Evolutionary conservation across 1,284 basidiomycete genomes (phyloP), one percentile per base, ranked within the genome.

Genomic region (Chalciporus sp.): DNA sequence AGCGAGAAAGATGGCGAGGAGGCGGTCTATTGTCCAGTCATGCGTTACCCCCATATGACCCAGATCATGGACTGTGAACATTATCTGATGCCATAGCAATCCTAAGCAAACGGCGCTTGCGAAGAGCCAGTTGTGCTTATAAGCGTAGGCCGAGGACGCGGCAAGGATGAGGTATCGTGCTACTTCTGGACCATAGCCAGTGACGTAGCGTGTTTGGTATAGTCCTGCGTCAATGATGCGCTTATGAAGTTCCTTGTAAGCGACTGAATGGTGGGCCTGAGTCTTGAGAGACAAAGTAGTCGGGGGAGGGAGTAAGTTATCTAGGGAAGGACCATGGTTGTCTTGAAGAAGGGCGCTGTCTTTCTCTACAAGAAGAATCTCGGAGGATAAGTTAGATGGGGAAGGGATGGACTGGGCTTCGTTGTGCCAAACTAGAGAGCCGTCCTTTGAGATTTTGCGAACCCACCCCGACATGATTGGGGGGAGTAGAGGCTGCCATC

Each of bases 11-110:
- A 91, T 94, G 19, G 85, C 90, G 49, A 96, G 76, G 46, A 94
- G 64, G 37, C 95, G 84, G 70, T 99, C 96, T 50, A 80, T 74
- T 29, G 78, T 73, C 89, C 94, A 97, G 67, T 90, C 76, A 58
- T 96, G 94, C 0, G 94, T 96, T 57, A 99, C 88, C 47, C 94
- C 93, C 68, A 90, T 86, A 74, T 99, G 96, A 3, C 95, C 97
- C 10, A 97, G 84, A 73, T 99, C 97, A 72, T 99, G 97, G 19
- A 84, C 95, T 46, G 85, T 80, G 71, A 99, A 97, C 27, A 92
- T 88, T 56, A 98, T 78, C 71, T 99, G 97, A 69, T 99, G 96
- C 92, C 94, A 98, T 65, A 92, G 81, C 37, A 94, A 74, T 14
- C 96, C 97, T 7, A 98, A 84, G 61, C 82, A 90, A 41, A 91